A percentile compares a stretch with the other conserved stretches of the same genome.
Evolutionary conservation across 176 grass and related monocot species (phyloP).

Genomic region (Rhynchospora pubera): DNA sequence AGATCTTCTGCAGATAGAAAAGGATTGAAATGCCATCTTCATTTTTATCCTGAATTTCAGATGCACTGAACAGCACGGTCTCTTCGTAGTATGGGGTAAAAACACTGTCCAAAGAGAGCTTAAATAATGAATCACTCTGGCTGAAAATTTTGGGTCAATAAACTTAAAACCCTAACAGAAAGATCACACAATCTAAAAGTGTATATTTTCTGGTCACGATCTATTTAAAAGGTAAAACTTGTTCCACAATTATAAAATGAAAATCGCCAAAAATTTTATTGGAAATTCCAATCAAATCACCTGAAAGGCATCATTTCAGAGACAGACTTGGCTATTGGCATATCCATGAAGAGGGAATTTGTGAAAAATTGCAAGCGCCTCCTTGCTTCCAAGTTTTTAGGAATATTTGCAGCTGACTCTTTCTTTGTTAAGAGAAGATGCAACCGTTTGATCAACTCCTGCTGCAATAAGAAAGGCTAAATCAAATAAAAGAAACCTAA

Average conservation of each 20-base stretch:
- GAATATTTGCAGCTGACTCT: slow-evolving; percentile 84
- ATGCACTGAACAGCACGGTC: slow-evolving; percentile 82
- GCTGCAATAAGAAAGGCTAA: slow-evolving; percentile 34
- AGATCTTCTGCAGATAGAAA: slow-evolving; percentile 99
- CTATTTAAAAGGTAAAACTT: slow-evolving; percentile 1
- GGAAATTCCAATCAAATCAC: slow-evolving; percentile 21
- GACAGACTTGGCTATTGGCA: slow-evolving; percentile 72
- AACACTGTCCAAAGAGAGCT: slow-evolving; percentile 64
- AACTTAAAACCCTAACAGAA: neutral
- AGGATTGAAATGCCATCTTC: slow-evolving; percentile 91
- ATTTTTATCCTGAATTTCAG: slow-evolving; percentile 65
- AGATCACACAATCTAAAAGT: neutral
- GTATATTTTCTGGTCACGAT: neutral
- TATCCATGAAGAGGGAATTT: slow-evolving; percentile 92
- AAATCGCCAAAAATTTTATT: neutral
- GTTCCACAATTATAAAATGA: slow-evolving; percentile 15
- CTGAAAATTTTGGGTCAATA: neutral
- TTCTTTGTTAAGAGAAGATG: slow-evolving; percentile 94
- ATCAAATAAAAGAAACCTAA: neutral
- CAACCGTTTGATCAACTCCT: slow-evolving; percentile 80
- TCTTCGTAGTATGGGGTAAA: slow-evolving; percentile 98
- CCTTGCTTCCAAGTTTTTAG: slow-evolving; percentile 81
- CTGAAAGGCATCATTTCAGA: slow-evolving; percentile 95
- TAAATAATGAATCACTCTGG: slow-evolving; percentile 14
- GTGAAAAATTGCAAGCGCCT: slow-evolving; percentile 91